A percentile compares a stretch with the other conserved stretches of the same genome.
Evolutionary conservation across 495 filamentous ascomycete genomes (phyloP).

Genomic region (Daldinia childiae): DNA sequence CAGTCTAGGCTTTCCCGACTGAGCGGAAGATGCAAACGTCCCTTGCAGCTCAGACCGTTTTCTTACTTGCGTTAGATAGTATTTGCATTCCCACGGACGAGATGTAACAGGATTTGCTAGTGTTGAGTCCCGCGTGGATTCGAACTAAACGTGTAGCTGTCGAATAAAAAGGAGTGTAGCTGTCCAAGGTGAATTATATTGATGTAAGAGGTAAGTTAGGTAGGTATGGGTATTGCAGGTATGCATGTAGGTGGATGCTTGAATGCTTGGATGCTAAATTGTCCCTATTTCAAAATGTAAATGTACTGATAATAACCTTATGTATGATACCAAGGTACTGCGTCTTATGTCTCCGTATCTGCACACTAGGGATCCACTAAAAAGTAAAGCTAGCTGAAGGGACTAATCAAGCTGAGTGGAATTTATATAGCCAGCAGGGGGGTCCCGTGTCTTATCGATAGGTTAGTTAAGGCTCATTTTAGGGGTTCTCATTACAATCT

Average conservation of each 20-base stretch:
- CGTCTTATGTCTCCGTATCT: background rate
- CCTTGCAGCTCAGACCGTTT: constrained; percentile 14
- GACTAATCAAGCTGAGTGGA: background rate
- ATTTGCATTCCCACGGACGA: constrained; percentile 9
- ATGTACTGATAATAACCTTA: constrained; percentile 3
- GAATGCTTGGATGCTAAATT: background rate
- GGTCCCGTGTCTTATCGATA: background rate
- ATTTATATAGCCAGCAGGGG: background rate
- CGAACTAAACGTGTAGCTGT: background rate
- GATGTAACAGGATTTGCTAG: background rate
- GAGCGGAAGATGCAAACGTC: constrained; percentile 21
- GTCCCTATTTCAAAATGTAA: constrained; percentile 1
- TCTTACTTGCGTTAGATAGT: constrained; percentile 15
- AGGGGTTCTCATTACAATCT: background rate
- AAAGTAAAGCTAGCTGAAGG: background rate
- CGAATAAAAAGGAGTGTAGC: constrained; percentile 2
- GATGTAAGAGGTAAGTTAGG: constrained; percentile 1
- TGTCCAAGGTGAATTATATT: background rate
- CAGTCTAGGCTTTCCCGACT: constrained; percentile 7
- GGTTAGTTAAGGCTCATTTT: background rate
- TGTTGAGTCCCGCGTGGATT: background rate
- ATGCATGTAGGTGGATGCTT: background rate
- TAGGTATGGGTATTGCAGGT: background rate
- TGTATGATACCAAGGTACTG: background rate
- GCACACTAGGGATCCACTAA: too few relatives aligned